These are phyloP conservation scores for Pichia occidentalis DNA, from an alignment of 805 yeast species.

Conservation along the genomic window DNA sequence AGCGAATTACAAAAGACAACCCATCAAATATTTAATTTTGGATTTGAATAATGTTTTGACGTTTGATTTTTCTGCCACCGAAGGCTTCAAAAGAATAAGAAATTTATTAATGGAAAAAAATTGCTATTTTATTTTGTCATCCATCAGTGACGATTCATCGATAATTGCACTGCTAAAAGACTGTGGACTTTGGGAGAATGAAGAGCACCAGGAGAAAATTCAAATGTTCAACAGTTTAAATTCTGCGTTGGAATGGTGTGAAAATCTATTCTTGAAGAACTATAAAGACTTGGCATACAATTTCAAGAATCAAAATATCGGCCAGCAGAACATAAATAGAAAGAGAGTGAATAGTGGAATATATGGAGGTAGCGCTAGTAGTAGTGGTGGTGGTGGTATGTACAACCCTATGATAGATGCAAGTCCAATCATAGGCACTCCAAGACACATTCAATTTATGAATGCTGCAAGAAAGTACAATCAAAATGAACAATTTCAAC, in stretches of 20 bases:
- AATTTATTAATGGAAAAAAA: slow-evolving; percentile 64
- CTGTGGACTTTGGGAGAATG: slow-evolving; percentile 69
- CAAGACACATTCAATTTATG: slow-evolving; percentile 45
- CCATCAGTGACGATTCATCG: slow-evolving; percentile 61
- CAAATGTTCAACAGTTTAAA: slow-evolving; percentile 75
- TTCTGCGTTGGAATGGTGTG: slow-evolving; percentile 94
- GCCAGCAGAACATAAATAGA: slow-evolving; percentile 1
- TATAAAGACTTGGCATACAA: slow-evolving; percentile 35
- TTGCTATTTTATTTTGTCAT: slow-evolving; percentile 70
- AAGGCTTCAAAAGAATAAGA: slow-evolving; percentile 83
- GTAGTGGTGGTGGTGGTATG: background rate
- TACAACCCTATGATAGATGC: slow-evolving; percentile 1
- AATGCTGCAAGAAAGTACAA: slow-evolving; percentile 43
- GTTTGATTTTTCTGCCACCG: slow-evolving; percentile 93
- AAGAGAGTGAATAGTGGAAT: slow-evolving; percentile 3
- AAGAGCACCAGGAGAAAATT: slow-evolving; percentile 37
- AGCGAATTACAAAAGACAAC: slow-evolving; percentile 41
- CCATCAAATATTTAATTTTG: slow-evolving; percentile 72
- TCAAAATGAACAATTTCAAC: slow-evolving; percentile 28
- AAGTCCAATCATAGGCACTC: slow-evolving; percentile 36
- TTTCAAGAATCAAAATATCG: too few species aligned
- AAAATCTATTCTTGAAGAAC: slow-evolving; percentile 72
- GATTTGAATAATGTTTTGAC: slow-evolving; percentile 79
- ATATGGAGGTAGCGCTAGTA: background rate
- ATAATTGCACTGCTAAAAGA: slow-evolving; percentile 70